phyloP scores from a whole-genome alignment of 805 yeast genomes.

The Candida qinlingensis region DNA sequence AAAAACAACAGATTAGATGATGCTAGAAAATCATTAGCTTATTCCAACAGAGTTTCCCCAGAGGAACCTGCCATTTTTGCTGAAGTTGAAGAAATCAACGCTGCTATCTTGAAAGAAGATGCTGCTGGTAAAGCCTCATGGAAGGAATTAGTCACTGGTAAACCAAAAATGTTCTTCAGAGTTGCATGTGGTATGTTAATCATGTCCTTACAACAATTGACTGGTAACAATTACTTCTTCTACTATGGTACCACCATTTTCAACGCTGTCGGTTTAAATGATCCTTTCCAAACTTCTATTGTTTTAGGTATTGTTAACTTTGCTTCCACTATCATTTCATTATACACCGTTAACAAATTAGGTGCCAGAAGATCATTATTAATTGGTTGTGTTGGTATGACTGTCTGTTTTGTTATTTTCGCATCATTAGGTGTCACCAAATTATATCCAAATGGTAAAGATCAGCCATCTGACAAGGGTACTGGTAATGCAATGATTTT shows the following conservation, averaged over 20 bases:
- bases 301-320: conserved; percentile 56
- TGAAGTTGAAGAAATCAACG: conserved; percentile 53
- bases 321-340: conserved; percentile 47
- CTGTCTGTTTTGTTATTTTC: conserved; percentile 41
- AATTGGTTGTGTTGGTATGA: conserved; percentile 46
- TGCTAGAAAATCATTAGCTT: conserved; percentile 55
- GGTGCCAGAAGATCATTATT: conserved; percentile 48
- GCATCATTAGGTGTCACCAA: conserved; percentile 57
- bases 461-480: conserved; percentile 42
- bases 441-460: conserved; percentile 37
- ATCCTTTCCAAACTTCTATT: conserved; percentile 54
- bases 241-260: conserved; percentile 61
- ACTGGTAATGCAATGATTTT: conserved; percentile 69
- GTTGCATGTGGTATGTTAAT: conserved; percentile 46
- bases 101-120: conserved; percentile 56
- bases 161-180: conserved; percentile 50
- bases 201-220: conserved; percentile 63
- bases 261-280: conserved; percentile 53
- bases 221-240: conserved; percentile 64
- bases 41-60: conserved; percentile 47
- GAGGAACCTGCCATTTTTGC: conserved; percentile 52
- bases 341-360: conserved; percentile 45
- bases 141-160: conserved; percentile 60
- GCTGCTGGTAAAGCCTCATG: conserved; percentile 62
- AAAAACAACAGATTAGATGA: conserved; percentile 52